Base-by-base conservation (phyloP, 345 rosid genomes). In the Salix arbutifolia region DNA sequence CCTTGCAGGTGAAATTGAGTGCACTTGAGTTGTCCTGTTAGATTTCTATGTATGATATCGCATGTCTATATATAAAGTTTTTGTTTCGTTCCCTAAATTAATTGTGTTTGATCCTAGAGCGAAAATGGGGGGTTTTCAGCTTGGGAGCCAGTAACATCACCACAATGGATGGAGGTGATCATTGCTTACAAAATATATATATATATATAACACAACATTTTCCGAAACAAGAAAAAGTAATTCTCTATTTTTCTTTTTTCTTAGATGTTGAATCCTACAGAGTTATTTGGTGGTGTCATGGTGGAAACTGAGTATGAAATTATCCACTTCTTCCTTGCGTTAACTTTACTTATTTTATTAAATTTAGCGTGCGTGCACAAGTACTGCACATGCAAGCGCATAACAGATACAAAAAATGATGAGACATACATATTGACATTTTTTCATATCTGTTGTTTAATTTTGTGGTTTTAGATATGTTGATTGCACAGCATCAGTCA, bases 141-240 rank as follows among this genome's bases (percentile, higher is more conserved):
- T 44, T 79, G 82, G 82, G 78, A 79, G 38, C 82, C 82, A 12
- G 74, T 33, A 40, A 44, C 37, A n/a, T 33, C 64, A 42, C 48
- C 19, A 4, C 19, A 16, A 69, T 79, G 78, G 74, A 19, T 79
- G 21, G 82, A 79, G 77, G 82, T 79, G 69, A 12, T 12, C 6
- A 7, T 11, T 40, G 44, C 44, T 40, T 40, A 10, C 42, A 38
- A 38, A 1, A 38, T 8, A 2, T 38, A 8, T 8, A 38, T 38
- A 38, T 38, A 40, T 10, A 40, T 40, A 10, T 31, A 31, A n/a
- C 44, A 40, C 44, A 40, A 40, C 44, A 40, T 40, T 11, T 3
- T 40, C 44, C 2, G 2, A 10, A 40, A 40, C 44, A 40, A 10
- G 44, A 38, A 38, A 8, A 40, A 40, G 44, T 40, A 40, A 40